Evolutionary conservation across 129 eudicot species (phyloP), one percentile per base, ranked within the genome.

Genomic region (Pseudognaphalium luteoalbum): DNA sequence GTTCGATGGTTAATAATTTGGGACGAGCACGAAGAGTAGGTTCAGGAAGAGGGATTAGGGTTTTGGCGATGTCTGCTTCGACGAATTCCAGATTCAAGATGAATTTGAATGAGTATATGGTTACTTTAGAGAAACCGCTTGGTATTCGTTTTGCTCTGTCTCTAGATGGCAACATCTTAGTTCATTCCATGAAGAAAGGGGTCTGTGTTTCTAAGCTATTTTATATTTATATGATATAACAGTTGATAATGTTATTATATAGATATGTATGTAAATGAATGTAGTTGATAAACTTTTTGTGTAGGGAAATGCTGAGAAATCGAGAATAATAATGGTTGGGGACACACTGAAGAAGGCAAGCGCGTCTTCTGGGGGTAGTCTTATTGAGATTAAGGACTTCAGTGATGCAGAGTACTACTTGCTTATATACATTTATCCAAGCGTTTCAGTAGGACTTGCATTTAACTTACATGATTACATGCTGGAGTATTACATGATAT

Each of bases 261-360:
- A 39, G 8, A 9, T 44, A 44, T 44, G 52, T 44, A 44, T 47
- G 54, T 0, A 15, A 12, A 11, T 14, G 54, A 37, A 47, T 47
- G 10, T 47, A 4, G 6, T 47, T 1, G n/a, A 37, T 11, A 47
- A 47, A 47, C 9, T 3, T 47, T 25, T 47, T 47, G 22, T 86
- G 89, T 41, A 94, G 99, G 99, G 99, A 3, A 91, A 91, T 86
- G 99, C 99, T 35, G 99, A 94, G 86, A 94, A 89, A 81, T 89
- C 99, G 11, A 91, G 99, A 54, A 91, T 91, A 81, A 83, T 94
- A 15, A 91, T 94, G 99, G 97, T 94, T 17, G 99, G 99, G 19
- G 99, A 94, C 66, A 89, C 99, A 56, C 50, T 94, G 90, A 94
- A 94, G 90, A 94, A 91, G 88, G 99, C 99, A 8, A 86, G 97